A percentile compares a stretch with the other conserved stretches of the same genome.
phyloP scores from a whole-genome alignment of 2,329 filamentous ascomycete genomes.

The Botrytis medusae region DNA sequence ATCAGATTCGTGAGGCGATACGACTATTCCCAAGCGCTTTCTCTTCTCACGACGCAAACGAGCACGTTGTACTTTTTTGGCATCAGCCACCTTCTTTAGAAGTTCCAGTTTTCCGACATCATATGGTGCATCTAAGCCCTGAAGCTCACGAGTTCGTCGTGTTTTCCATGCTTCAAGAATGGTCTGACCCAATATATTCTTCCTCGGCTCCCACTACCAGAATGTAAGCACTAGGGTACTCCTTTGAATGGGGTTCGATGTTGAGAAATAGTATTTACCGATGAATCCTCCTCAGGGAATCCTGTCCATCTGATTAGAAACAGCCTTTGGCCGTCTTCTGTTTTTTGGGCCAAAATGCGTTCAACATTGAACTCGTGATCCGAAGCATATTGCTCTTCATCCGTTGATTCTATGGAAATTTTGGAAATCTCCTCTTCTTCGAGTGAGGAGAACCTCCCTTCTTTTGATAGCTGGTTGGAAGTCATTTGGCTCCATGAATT shows the following conservation, averaged over 20 bases:
- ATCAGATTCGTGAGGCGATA: slow-evolving; percentile 21
- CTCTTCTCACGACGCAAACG: slow-evolving; percentile 30
- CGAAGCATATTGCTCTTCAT: slow-evolving; percentile 23
- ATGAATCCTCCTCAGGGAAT: slow-evolving; percentile 57
- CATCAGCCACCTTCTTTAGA: slow-evolving; percentile 10
- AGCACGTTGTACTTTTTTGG: slow-evolving; percentile 29
- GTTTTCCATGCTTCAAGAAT: slow-evolving; percentile 41
- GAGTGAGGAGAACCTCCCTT: background rate
- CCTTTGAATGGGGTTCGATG: background rate
- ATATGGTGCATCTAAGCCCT: slow-evolving; percentile 29
- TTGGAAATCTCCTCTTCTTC: slow-evolving; percentile 56
- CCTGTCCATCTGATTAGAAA: slow-evolving; percentile 66
- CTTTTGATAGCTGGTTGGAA: background rate
- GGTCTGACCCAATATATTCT: slow-evolving; percentile 43
- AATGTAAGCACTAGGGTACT: background rate
- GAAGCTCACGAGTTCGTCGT: slow-evolving; percentile 28
- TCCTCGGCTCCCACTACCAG: slow-evolving; percentile 48
- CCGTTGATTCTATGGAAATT: slow-evolving; percentile 56
- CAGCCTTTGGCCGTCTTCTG: slow-evolving; percentile 39
- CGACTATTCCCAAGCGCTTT: slow-evolving; percentile 23
- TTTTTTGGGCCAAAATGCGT: slow-evolving; percentile 50
- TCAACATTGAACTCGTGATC: slow-evolving; percentile 44
- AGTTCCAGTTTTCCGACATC: slow-evolving; percentile 30
- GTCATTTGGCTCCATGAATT: slow-evolving; percentile 1
- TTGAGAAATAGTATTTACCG: slow-evolving; percentile 32